A percentile compares a stretch with the other conserved stretches of the same genome.
Conservation (phyloP, 2,329 filamentous ascomycete species). For the Hansfordia pulvinata region DNA sequence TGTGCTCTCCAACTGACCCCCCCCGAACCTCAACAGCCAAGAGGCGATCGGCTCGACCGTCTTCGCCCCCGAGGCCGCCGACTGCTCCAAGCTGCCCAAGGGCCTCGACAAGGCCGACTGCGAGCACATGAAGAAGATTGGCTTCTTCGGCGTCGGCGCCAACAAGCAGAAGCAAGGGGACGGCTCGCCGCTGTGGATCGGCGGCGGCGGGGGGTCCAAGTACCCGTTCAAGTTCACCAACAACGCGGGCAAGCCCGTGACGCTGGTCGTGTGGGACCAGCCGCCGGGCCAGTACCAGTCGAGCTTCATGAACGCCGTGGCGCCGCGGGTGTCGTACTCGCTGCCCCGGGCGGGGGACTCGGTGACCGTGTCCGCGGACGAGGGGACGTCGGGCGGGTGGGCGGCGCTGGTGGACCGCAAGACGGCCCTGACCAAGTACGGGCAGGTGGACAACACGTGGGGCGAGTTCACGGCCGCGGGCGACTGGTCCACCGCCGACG, state of each 20-base stretch:
- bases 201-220: constrained; percentile 12
- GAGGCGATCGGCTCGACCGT: no score
- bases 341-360: constrained; percentile 17
- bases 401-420: constrained; percentile 17
- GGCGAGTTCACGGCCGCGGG: constrained; percentile 24
- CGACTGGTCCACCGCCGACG: constrained; percentile 17
- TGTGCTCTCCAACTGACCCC: no score
- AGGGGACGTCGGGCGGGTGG: constrained; percentile 23
- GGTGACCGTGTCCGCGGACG: constrained; percentile 22
- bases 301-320: constrained; percentile 14
- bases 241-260: constrained; percentile 7
- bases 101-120: constrained; percentile 13
- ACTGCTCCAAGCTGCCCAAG: constrained; percentile 6
- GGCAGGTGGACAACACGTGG: constrained; percentile 28
- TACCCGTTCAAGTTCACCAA: constrained; percentile 16
- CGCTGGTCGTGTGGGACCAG: constrained; percentile 14
- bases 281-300: constrained; percentile 9
- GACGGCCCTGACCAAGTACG: constrained; percentile 17
- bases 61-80: not conserved
- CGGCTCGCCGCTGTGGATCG: no score
- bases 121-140: constrained; percentile 13
- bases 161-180: constrained; percentile 13
- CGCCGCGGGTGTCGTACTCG: constrained; percentile 21
- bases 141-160: constrained; percentile 10
- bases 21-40: no score